phyloP scores from a whole-genome alignment of 176 grass and related monocot species.

The Hyparrhenia diplandra region DNA sequence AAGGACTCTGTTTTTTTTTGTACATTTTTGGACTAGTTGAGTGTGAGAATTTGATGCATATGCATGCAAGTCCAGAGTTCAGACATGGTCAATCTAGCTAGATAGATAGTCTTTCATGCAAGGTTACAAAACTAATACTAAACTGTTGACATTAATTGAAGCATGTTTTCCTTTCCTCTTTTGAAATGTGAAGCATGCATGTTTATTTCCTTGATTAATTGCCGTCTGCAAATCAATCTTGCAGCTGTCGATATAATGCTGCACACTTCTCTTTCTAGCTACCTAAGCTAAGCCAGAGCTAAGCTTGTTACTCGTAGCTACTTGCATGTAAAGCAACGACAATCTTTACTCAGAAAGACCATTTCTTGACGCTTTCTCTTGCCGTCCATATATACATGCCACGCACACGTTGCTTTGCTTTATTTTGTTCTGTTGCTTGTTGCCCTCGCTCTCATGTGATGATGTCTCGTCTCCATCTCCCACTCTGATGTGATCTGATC shows the following conservation, averaged over 20 bases:
- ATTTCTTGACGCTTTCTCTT: constrained; percentile 35
- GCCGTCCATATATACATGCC: neutral
- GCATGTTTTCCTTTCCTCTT: neutral
- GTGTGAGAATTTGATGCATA: neutral
- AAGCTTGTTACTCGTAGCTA: neutral
- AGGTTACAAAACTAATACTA: neutral
- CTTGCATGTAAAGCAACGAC: constrained; percentile 33
- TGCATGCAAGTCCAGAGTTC: neutral
- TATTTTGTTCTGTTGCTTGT: neutral
- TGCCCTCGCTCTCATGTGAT: neutral
- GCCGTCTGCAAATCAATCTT: neutral
- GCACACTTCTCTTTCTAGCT: neutral
- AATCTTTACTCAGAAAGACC: neutral
- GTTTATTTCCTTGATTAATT: neutral
- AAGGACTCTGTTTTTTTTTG: neutral
- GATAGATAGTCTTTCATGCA: neutral
- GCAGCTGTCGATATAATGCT: neutral
- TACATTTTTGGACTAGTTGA: neutral
- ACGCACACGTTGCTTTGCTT: constrained; percentile 11
- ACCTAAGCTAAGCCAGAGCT: neutral
- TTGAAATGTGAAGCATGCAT: neutral
- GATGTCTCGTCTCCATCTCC: neutral
- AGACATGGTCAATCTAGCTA: neutral
- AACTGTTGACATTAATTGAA: neutral
- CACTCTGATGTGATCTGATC: no score